These are phyloP conservation scores for Strigomonas galati DNA, from an alignment of 208 protist species.

Conservation along the genomic window DNA sequence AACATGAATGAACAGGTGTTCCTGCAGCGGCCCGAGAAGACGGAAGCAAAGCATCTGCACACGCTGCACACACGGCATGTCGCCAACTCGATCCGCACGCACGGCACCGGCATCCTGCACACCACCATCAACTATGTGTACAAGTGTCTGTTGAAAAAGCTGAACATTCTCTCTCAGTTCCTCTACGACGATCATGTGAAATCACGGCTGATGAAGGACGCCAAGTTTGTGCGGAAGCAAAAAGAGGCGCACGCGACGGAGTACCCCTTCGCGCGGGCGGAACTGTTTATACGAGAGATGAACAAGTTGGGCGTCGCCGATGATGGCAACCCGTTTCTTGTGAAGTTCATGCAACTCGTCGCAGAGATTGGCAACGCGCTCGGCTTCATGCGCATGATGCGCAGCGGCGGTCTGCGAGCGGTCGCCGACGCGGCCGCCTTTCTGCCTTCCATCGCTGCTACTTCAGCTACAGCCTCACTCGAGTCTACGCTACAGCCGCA, in stretches of 20 bases:
- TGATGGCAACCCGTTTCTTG: constrained; percentile 86
- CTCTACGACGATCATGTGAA: constrained; percentile 98
- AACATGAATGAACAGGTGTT: constrained; percentile 98
- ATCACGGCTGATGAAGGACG: constrained; percentile 69
- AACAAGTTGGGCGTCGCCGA: constrained; percentile 82
- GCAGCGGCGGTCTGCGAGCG: constrained; percentile 85
- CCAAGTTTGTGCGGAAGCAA: constrained; percentile 59
- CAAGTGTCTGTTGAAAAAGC: constrained; percentile 93
- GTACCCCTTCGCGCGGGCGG: constrained; percentile 89
- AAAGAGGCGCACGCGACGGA: constrained; percentile 41
- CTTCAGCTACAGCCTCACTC: neutral
- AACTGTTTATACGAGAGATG: constrained; percentile 93
- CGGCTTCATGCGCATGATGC: constrained; percentile 96
- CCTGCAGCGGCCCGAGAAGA: constrained; percentile 77
- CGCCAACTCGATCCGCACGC: constrained; percentile 96
- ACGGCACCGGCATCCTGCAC: constrained; percentile 98
- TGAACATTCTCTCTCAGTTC: constrained; percentile 95
- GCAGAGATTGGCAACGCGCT: constrained; percentile 98
- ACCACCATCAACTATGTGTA: constrained; percentile 98
- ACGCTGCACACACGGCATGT: constrained; percentile 96
- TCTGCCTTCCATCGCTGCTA: constrained; percentile 63
- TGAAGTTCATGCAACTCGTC: constrained; percentile 93
- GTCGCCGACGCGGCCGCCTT: constrained; percentile 89
- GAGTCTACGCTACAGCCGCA: constrained; percentile 11
- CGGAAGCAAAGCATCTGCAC: constrained; percentile 91